phyloP scores from a whole-genome alignment of 1,139 yeast species.

The Pneumocystis wakefieldiae region DNA sequence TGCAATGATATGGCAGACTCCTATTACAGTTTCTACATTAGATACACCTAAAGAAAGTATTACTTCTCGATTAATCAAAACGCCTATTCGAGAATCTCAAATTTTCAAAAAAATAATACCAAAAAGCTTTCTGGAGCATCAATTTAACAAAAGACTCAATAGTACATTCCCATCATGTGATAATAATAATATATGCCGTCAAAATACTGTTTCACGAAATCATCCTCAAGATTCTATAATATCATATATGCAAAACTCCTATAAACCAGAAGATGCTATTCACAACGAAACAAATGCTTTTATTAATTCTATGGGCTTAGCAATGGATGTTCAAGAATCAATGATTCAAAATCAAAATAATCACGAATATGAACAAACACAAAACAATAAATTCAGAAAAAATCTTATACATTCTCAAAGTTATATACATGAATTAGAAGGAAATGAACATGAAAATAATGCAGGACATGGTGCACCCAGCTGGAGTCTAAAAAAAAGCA shows the following conservation, averaged over 20 bases:
- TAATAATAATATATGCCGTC: not conserved
- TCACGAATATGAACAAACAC: not conserved
- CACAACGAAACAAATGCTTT: not conserved
- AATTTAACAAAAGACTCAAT: not conserved
- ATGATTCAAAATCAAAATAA: not conserved
- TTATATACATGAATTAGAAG: conserved; percentile 5
- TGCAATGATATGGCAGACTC: conserved; percentile 75
- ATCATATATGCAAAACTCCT: not conserved
- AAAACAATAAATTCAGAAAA: not conserved
- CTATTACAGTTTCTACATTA: not conserved
- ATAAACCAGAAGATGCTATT: not conserved
- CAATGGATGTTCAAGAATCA: not conserved
- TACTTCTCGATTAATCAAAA: conserved; percentile 1
- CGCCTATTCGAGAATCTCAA: conserved; percentile 1
- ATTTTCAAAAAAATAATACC: not conserved
- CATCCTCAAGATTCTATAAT: not conserved
- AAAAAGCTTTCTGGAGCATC: not conserved
- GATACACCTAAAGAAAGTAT: not conserved
- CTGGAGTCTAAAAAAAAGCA: conserved; percentile 80
- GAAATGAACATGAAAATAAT: conserved; percentile 9
- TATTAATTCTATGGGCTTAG: not conserved
- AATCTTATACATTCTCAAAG: conserved; percentile 2
- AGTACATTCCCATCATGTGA: not conserved
- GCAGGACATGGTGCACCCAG: conserved; percentile 90
- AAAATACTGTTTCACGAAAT: not conserved